Evolutionary conservation across 805 yeast species (phyloP).

Genomic region (Teunomyces lycoperdinae): DNA sequence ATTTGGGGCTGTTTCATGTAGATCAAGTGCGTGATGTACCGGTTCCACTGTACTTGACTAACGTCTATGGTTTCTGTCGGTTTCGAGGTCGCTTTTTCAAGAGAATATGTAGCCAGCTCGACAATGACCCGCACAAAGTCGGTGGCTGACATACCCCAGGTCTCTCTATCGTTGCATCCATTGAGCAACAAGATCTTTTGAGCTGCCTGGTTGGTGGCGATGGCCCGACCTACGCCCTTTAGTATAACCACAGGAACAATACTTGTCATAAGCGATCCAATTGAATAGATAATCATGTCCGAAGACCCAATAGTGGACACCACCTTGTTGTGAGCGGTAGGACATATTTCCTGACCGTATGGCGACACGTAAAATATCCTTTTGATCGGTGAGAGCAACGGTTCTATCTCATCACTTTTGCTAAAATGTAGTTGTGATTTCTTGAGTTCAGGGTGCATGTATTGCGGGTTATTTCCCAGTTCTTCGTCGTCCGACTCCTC

Average conservation of each 20-base stretch:
- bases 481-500: conserved; percentile 29
- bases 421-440: conserved; percentile 73
- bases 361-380: conserved; percentile 80
- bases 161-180: conserved; percentile 78
- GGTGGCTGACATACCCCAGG: conserved; percentile 59
- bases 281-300: conserved; percentile 65
- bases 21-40: conserved; percentile 62
- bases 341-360: conserved; percentile 82
- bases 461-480: conserved; percentile 65
- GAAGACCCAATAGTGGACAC: conserved; percentile 47
- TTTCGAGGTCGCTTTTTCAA: conserved; percentile 19
- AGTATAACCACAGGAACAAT: conserved; percentile 74
- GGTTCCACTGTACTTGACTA: conserved; percentile 30
- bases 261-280: conserved; percentile 89
- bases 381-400: conserved; percentile 71
- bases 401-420: conserved; percentile 51
- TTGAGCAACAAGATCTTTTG: conserved; percentile 66
- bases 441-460: conserved; percentile 74
- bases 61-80: conserved; percentile 7
- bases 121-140: conserved; percentile 58
- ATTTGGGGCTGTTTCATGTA: conserved; percentile 53
- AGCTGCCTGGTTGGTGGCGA: conserved; percentile 28
- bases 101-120: conserved; percentile 55
- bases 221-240: conserved; percentile 68
- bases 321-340: conserved; percentile 66